Evolutionary conservation across 768 basidiomycete species (phyloP).

Genomic region (Pleurotus citrinopileatus): DNA sequence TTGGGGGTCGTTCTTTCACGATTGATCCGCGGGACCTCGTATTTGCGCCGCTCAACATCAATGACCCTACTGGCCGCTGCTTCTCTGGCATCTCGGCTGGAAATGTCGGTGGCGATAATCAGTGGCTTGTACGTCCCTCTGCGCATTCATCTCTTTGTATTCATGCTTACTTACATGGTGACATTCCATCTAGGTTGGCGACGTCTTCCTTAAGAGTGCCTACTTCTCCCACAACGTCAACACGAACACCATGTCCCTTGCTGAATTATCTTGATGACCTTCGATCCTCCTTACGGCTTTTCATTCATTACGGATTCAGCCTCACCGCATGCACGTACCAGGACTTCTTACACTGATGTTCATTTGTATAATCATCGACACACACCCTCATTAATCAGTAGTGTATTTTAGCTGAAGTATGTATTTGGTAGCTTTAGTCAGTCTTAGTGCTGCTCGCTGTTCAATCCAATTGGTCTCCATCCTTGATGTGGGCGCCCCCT

Average conservation of each 20-base stretch:
- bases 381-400: no score
- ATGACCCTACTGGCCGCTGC: slow-evolving; percentile 60
- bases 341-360: not conserved
- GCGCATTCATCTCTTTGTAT: not conserved
- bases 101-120: slow-evolving; percentile 51
- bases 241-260: slow-evolving; percentile 12
- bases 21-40: slow-evolving; percentile 69
- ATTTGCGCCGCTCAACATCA: slow-evolving; percentile 47
- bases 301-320: no score
- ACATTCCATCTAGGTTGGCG: slow-evolving; percentile 16
- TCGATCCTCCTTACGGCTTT: slow-evolving; percentile 12
- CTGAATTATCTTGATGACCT: not conserved
- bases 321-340: not conserved
- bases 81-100: slow-evolving; percentile 68
- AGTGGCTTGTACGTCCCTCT: slow-evolving; percentile 57
- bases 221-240: slow-evolving; percentile 15
- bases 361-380: slow-evolving; percentile 2
- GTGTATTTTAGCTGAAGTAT: slow-evolving; percentile 3
- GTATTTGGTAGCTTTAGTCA: not conserved
- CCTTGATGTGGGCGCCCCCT: no score
- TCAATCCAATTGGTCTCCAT: no score
- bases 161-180: not conserved
- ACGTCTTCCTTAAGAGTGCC: slow-evolving; percentile 19
- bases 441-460: no score
- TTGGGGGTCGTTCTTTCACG: slow-evolving; percentile 43